A percentile compares a stretch with the other conserved stretches of the same genome.
phyloP scores from a whole-genome alignment of 2,329 filamentous ascomycete species.

The Chrysoporthe cubensis region DNA sequence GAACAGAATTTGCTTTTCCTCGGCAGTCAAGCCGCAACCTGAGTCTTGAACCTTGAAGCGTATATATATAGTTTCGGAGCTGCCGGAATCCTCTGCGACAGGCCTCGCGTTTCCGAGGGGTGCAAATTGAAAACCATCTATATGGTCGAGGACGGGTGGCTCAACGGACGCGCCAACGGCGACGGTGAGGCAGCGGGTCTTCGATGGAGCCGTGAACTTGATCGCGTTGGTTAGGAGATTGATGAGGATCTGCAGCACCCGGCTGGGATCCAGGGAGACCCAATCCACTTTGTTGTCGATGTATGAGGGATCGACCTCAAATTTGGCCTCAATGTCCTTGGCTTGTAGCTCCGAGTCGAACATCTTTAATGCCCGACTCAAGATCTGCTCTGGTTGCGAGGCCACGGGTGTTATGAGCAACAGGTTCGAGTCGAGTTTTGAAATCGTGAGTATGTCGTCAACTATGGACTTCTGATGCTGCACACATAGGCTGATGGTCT shows the following conservation, averaged over 20 bases:
- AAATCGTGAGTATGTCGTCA: constrained; percentile 52
- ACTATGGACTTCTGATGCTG: constrained; percentile 60
- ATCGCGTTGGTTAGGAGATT: constrained; percentile 65
- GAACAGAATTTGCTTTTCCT: constrained; percentile 69
- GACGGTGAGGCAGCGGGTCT: constrained; percentile 49
- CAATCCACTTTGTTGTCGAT: constrained; percentile 54
- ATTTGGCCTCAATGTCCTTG: constrained; percentile 57
- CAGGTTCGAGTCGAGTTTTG: constrained; percentile 59
- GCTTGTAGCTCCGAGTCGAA: constrained; percentile 60
- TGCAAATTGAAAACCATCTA: constrained; percentile 38
- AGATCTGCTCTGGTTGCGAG: constrained; percentile 54
- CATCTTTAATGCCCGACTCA: constrained; percentile 60
- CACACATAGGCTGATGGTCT: constrained; percentile 60
- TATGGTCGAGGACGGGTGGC: constrained; percentile 37
- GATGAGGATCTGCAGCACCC: constrained; percentile 63
- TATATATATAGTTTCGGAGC: constrained; percentile 41
- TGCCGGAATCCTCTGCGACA: constrained; percentile 38
- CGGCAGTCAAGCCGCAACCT: constrained; percentile 63
- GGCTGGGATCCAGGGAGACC: constrained; percentile 60
- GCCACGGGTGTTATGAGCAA: constrained; percentile 59
- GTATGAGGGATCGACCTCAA: constrained; percentile 53
- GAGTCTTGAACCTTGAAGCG: constrained; percentile 66
- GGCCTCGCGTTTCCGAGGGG: constrained; percentile 32
- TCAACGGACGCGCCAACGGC: constrained; percentile 51
- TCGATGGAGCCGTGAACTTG: constrained; percentile 54